A percentile compares a stretch with the other conserved stretches of the same genome.
Evolutionary conservation across 352 stramenopile species (phyloP).

Genomic region (Pythium rhizo-oryzae): DNA sequence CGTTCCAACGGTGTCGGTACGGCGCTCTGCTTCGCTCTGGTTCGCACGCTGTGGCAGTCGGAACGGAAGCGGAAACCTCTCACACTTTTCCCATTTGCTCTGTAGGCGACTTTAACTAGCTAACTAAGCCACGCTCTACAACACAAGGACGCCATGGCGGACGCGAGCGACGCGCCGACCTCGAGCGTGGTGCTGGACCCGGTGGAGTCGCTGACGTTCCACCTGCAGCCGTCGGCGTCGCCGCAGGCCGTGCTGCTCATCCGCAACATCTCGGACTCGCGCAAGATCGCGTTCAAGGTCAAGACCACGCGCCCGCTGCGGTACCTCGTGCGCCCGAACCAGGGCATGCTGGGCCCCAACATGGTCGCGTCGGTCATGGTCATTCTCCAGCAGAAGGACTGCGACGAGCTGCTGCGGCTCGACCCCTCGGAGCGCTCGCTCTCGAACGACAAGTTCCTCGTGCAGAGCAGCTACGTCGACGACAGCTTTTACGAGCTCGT

Average conservation of each 20-base stretch:
- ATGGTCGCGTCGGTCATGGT: conserved; percentile 82
- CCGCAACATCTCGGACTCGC: conserved; percentile 76
- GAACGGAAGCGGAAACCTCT: not conserved
- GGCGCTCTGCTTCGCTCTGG: not conserved
- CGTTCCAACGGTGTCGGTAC: conserved; percentile 7
- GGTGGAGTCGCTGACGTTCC: conserved; percentile 80
- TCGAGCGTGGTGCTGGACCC: conserved; percentile 83
- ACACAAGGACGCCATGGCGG: conserved; percentile 54
- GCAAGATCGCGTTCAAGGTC: conserved; percentile 90
- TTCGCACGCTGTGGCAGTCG: not conserved
- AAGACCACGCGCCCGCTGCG: conserved; percentile 88
- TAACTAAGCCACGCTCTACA: no score
- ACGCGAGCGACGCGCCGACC: conserved; percentile 61
- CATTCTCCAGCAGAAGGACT: conserved; percentile 90
- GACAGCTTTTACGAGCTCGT: conserved; percentile 86
- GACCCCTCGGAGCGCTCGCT: conserved; percentile 78
- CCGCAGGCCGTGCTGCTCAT: conserved; percentile 85
- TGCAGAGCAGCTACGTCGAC: conserved; percentile 87
- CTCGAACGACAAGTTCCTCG: conserved; percentile 91
- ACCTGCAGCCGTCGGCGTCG: conserved; percentile 58
- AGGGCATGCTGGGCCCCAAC: conserved; percentile 81
- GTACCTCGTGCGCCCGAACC: conserved; percentile 90
- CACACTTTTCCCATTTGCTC: not conserved
- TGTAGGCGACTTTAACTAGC: not conserved
- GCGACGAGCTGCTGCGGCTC: conserved; percentile 80